Evolutionary conservation across 1,284 basidiomycete genomes (phyloP).

Genomic region (Papiliotrema flavescens): DNA sequence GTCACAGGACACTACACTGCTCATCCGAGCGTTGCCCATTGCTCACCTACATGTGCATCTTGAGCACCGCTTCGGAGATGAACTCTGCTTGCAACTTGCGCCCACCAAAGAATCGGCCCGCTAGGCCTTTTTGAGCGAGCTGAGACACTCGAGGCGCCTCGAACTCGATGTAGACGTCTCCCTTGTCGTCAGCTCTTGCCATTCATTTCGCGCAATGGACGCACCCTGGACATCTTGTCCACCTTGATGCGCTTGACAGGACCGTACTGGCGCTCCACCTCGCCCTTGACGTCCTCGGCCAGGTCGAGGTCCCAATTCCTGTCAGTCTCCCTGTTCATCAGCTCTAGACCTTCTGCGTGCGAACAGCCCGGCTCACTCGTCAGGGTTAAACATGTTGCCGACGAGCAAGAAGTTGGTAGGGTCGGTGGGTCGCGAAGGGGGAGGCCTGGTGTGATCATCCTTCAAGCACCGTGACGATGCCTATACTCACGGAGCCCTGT

Average conservation of each 20-base stretch:
- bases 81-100: constrained; percentile 77
- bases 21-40: too few relatives aligned
- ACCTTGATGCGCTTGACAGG: constrained; percentile 81
- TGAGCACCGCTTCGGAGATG: constrained; percentile 88
- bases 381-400: constrained; percentile 95
- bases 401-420: constrained; percentile 77
- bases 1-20: too few relatives aligned
- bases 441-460: constrained; percentile 56
- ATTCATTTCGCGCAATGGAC: constrained; percentile 21
- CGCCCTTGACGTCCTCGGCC: constrained; percentile 89
- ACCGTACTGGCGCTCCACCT: constrained; percentile 90
- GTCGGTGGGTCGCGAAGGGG: constrained; percentile 51
- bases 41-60: constrained; percentile 59
- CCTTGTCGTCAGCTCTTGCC: constrained; percentile 55
- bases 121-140: constrained; percentile 79
- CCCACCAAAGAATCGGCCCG: constrained; percentile 94
- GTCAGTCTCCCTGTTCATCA: constrained; percentile 73
- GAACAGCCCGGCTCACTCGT: constrained; percentile 62
- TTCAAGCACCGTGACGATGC: background rate
- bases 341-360: background rate
- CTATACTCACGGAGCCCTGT: background rate
- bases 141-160: constrained; percentile 71
- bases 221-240: constrained; percentile 85
- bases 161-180: constrained; percentile 97
- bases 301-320: constrained; percentile 95